Evolutionary conservation across 2,329 filamentous ascomycete species (phyloP), one percentile per base, ranked within the genome.

Genomic region (Xenosphaeropsis pyriputrescens): DNA sequence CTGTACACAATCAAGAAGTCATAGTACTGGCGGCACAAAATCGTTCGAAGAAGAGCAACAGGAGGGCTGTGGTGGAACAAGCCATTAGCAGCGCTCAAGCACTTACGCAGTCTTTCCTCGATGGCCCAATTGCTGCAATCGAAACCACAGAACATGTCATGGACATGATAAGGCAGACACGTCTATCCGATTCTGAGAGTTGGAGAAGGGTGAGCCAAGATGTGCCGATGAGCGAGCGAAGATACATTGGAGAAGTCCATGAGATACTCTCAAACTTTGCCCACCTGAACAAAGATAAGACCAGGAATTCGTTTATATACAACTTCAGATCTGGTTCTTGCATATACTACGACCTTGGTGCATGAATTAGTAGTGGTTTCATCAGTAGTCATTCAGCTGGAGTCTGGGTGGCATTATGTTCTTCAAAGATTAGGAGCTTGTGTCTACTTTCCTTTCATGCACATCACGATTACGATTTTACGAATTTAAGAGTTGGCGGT

Each of bases 41-140:
- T 36, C 77, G 79, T 49, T 85, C 79, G 57, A 95, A 94, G 60
- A 96, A 95, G 63, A 83, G 81, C 45, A 95, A 94, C 59, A 77
- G 89, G 38, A 77, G 78, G 52, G 79, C 79, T 18, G 85, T 96
- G 36, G 78, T 95, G 35, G 85, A 93, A 54, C 81, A 88, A 46
- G 79, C 79, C 43, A 75, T 75, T 58, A 56, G 53, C 40, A 67
- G 63, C 45, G 67, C 65, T 4, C 67, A 72, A 19, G 72, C 71
- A 39, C 66, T 88, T 29, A 69, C 85, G 11, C 72, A 79, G 22
- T 72, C 72, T 4, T 85, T 85, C 47, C 64, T 84, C 5, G 72
- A 80, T 19, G 84, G 84, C 0, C 85, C 86, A 0, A 83, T 95
- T 41, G 73, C 83, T 8, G 89, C 88, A 1, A 79, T 96, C 37